phyloP scores from a whole-genome alignment of 1,284 basidiomycete species.

The Bjerkandera adusta region DNA sequence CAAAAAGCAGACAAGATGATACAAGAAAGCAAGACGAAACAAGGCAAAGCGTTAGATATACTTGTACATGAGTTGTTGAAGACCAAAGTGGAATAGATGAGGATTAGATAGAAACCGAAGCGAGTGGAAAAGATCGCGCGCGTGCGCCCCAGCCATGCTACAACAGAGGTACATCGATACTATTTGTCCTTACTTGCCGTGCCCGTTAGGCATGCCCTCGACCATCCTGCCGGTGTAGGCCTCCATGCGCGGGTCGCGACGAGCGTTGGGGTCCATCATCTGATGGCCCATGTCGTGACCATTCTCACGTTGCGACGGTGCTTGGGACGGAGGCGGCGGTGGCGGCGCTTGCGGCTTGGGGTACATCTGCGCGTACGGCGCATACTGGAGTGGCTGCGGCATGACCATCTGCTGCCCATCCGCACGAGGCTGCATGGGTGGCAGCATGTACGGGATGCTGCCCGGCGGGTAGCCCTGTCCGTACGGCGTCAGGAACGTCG shows the following conservation, averaged over 20 bases:
- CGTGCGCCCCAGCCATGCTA: no score
- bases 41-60: no score
- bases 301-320: conserved; percentile 7
- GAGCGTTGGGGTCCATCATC: conserved; percentile 4
- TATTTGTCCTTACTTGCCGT: no score
- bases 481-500: conserved; percentile 47
- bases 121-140: no score
- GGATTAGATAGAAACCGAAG: no score
- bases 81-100: no score
- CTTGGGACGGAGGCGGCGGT: conserved; percentile 1
- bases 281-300: conserved; percentile 7
- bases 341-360: neutral
- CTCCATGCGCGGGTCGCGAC: conserved; percentile 12
- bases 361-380: conserved; percentile 1
- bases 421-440: conserved; percentile 38
- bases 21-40: no score
- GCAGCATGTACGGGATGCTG: conserved; percentile 47
- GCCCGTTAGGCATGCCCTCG: conserved; percentile 7
- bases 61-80: no score
- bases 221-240: conserved; percentile 2
- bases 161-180: no score
- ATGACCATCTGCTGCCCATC: conserved; percentile 9
- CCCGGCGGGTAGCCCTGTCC: conserved; percentile 37
- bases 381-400: conserved; percentile 4
- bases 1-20: no score